Base-by-base conservation (phyloP, 75 land plant species). In the Pinus taeda region DNA sequence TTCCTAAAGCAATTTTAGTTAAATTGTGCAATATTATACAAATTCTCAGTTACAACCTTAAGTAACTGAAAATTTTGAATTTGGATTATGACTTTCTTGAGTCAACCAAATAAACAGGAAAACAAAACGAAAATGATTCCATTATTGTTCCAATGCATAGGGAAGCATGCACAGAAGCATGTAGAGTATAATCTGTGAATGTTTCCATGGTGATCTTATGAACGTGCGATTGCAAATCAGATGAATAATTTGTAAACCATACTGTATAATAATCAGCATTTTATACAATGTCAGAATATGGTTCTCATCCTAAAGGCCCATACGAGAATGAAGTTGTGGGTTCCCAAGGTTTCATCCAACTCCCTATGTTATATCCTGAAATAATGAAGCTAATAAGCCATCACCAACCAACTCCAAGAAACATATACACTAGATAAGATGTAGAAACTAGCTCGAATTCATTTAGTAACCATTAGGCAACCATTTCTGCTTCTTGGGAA, bases 401-500 rank as follows among this genome's bases (percentile, higher is more conserved):
- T 8, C 55, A 49, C 9, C 12, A 49, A 49, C 55, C 6, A 29
- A 30, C 1, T 5, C 37, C 67, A 64, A 6, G 14, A 30, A 24
- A 64, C 33, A 64, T 30, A 14, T 4, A 30, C 29, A 64, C 5
- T 26, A 30, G 15, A 30, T 26, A 30, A 64, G 6, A 36, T 30
- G 69, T 37, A 36, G 26, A 1, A 65, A 33, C 30, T 15, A 15
- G 20, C 8, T 33, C 2, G 18, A 65, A 65, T 17, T 15, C 42
- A 65, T 37, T 15, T 30, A 14, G 30, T 0, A 37, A 33, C 24
- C 33, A 37, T 74, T 59, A 82, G 29, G 89, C 89, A 53, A 90
- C 90, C 24, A 86, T 73, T 56, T 79, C n/a, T 12, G 84, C 77
- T 78, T 88, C 93, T 4, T 88, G 88, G 7, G 57, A 73, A 15